Evolutionary conservation across 352 stramenopile species (phyloP).

Genomic region (Phytopythium sindhum): DNA sequence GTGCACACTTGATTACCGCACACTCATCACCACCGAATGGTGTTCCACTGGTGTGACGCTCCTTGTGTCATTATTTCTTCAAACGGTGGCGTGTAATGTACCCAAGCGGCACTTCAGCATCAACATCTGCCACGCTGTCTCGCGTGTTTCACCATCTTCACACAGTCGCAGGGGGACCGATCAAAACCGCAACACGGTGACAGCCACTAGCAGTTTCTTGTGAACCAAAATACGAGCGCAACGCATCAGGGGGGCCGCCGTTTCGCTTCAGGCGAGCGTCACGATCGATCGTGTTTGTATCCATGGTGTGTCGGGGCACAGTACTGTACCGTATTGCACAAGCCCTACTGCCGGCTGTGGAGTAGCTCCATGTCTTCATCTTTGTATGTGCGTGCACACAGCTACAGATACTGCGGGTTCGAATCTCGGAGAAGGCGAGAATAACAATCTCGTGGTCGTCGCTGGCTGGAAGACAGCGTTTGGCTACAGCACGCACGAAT

Average conservation of each 20-base stretch:
- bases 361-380: too few species aligned
- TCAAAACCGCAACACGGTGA: neutral
- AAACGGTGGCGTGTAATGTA: neutral
- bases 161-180: neutral
- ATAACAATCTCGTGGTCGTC: slow-evolving; percentile 5
- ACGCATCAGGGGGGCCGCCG: neutral
- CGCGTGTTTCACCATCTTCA: neutral
- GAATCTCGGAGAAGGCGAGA: neutral
- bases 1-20: neutral
- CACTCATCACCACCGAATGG: slow-evolving; percentile 2
- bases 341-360: too few species aligned
- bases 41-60: neutral
- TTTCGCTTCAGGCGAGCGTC: neutral
- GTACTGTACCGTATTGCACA: too few species aligned
- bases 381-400: too few species aligned
- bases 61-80: neutral
- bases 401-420: too few species aligned
- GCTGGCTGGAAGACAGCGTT: neutral
- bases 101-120: neutral
- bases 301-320: too few species aligned
- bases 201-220: neutral
- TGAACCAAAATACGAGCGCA: neutral
- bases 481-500: neutral
- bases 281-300: too few species aligned
- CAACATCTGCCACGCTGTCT: neutral